A percentile compares a stretch with the other conserved stretches of the same genome.
phyloP scores from a whole-genome alignment of 78 protist genomes.

The Cavenderia fasciculata region DNA sequence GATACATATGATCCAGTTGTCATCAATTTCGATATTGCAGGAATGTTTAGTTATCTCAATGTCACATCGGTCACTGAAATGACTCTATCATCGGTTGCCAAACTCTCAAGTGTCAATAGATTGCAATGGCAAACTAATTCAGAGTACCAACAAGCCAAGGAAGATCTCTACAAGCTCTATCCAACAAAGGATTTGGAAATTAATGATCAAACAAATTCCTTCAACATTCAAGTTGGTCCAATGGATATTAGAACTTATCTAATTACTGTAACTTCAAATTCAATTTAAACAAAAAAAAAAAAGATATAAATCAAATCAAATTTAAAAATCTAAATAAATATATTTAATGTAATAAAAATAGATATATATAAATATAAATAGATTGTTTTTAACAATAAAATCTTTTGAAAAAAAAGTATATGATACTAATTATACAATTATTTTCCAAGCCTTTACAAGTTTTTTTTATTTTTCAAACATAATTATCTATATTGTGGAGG shows the following conservation, averaged over 20 bases:
- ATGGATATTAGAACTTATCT: constrained; percentile 75
- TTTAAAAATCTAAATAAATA: too few species aligned
- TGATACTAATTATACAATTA: too few species aligned
- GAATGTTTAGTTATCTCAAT: not conserved
- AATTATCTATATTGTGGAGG: too few species aligned
- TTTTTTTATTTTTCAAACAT: too few species aligned
- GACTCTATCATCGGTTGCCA: constrained; percentile 44
- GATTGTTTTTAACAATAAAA: too few species aligned
- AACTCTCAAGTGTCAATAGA: constrained; percentile 13
- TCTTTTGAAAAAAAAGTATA: too few species aligned
- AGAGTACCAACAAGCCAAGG: not conserved
- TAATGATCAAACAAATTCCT: not conserved
- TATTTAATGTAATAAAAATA: too few species aligned
- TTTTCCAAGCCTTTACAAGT: too few species aligned
- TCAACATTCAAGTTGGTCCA: constrained; percentile 12
- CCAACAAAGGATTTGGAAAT: not conserved
- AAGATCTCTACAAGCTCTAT: not conserved
- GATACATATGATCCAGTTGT: constrained; percentile 20
- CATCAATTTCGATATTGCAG: not conserved
- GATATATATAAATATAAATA: too few species aligned
- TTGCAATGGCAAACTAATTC: constrained; percentile 47
- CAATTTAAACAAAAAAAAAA: too few species aligned
- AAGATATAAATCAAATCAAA: too few species aligned
- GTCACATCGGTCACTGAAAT: constrained; percentile 65
- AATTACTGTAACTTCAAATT: constrained; percentile 5